A percentile compares a stretch with the other conserved stretches of the same genome.
Evolutionary conservation across 1,284 basidiomycete genomes (phyloP).

Genomic region (Puccinia polysora): DNA sequence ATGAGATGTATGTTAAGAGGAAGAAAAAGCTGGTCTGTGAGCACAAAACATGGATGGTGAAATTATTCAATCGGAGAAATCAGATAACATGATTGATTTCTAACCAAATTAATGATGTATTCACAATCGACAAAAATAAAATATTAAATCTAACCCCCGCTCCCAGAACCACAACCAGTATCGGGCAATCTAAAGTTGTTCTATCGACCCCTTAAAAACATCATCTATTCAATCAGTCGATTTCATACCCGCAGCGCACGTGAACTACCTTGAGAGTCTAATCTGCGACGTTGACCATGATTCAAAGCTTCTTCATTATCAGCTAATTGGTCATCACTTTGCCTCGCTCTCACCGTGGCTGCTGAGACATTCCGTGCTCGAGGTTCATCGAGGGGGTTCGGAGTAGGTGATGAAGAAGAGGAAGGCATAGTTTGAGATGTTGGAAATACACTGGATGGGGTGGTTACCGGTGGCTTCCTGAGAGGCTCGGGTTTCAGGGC

Average conservation of each 20-base stretch:
- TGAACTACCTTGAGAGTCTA: conserved; percentile 12
- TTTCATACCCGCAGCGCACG: conserved; percentile 2
- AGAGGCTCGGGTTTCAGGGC: neutral
- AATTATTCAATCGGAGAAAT: too few species aligned
- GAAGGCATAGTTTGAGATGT: neutral
- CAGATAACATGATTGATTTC: too few species aligned
- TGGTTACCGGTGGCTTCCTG: neutral
- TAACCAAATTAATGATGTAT: too few species aligned
- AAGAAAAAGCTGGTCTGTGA: too few species aligned
- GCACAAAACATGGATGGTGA: too few species aligned
- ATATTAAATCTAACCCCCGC: too few species aligned
- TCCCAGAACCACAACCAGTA: too few species aligned
- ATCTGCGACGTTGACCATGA: neutral
- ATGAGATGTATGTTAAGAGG: too few species aligned
- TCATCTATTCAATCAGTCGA: too few species aligned
- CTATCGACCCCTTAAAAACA: too few species aligned
- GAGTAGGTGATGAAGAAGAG: neutral
- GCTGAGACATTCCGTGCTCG: conserved; percentile 18
- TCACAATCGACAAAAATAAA: too few species aligned
- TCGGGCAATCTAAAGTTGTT: too few species aligned
- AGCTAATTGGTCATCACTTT: conserved; percentile 1
- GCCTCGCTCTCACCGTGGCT: conserved; percentile 6
- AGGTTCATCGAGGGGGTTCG: neutral
- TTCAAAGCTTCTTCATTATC: conserved; percentile 22
- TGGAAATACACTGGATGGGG: neutral